Conservation (phyloP, 129 eudicot species). For the Pseudognaphalium luteoalbum region DNA sequence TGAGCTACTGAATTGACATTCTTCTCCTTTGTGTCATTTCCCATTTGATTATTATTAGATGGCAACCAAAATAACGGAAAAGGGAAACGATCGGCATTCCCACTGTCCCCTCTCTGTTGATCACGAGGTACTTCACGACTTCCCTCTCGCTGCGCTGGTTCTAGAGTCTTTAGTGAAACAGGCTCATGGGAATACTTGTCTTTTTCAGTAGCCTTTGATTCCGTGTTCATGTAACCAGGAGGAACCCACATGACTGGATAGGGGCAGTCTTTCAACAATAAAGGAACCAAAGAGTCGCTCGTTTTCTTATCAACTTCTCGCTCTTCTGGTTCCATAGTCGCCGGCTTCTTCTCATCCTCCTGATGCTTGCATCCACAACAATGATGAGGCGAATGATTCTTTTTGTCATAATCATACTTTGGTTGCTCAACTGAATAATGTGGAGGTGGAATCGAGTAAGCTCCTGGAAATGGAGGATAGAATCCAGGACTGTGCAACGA, state of each 20-base stretch:
- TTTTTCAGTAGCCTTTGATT: constrained; percentile 19
- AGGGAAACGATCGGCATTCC: constrained; percentile 25
- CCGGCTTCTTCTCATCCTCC: constrained; percentile 37
- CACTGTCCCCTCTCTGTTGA: constrained; percentile 23
- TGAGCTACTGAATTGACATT: constrained; percentile 11
- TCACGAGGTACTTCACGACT: constrained; percentile 20
- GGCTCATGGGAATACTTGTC: constrained; percentile 26
- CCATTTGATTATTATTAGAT: constrained; percentile 34
- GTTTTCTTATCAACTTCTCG: constrained; percentile 30
- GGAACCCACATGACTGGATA: constrained; percentile 69
- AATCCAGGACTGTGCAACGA: constrained; percentile 32
- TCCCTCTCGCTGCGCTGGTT: constrained; percentile 28
- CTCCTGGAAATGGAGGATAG: constrained; percentile 40
- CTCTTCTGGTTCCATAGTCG: constrained; percentile 37
- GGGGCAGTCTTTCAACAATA: constrained; percentile 34
- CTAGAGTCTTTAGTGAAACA: constrained; percentile 18
- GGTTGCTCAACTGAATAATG: constrained; percentile 47
- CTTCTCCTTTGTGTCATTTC: constrained; percentile 19
- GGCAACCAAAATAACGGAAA: constrained; percentile 66
- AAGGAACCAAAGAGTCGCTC: constrained; percentile 37
- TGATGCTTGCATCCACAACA: constrained; percentile 64
- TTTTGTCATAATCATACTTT: constrained; percentile 51
- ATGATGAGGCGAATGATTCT: constrained; percentile 27
- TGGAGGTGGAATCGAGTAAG: constrained; percentile 47
- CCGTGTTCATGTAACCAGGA: constrained; percentile 23